phyloP scores from a whole-genome alignment of 306 rosid genomes.

The Astragalus glycyphyllos region DNA sequence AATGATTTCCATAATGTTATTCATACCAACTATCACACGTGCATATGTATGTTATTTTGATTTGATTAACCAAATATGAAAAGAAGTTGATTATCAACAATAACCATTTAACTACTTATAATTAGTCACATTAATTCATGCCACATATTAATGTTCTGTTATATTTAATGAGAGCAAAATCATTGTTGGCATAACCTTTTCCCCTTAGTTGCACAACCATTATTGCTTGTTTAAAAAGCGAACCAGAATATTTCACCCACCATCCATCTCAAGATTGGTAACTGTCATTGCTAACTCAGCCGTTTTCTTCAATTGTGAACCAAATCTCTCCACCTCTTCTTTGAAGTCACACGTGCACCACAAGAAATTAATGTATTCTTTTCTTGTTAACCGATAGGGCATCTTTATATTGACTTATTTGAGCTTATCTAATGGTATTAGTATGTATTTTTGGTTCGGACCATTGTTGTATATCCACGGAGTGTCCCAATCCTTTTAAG shows the following conservation, averaged over 20 bases:
- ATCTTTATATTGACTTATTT: too few species aligned
- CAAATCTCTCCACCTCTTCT: constrained; percentile 42
- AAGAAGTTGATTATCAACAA: too few species aligned
- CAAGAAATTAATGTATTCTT: constrained; percentile 15
- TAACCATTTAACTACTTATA: too few species aligned
- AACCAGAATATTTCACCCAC: constrained; percentile 60
- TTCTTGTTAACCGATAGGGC: background rate
- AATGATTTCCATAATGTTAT: too few species aligned
- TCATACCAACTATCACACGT: too few species aligned
- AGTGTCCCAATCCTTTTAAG: too few species aligned
- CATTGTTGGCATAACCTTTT: constrained; percentile 79
- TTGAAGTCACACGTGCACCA: constrained; percentile 9
- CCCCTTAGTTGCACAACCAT: constrained; percentile 46
- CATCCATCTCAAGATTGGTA: constrained; percentile 51
- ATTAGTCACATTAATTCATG: too few species aligned
- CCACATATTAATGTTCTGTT: constrained; percentile 39
- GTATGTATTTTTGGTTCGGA: too few species aligned
- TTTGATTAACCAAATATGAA: too few species aligned
- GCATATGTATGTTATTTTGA: too few species aligned
- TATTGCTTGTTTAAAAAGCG: constrained; percentile 64
- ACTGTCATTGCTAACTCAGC: constrained; percentile 47
- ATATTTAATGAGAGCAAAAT: constrained; percentile 45
- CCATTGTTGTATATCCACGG: too few species aligned
- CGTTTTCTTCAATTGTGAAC: constrained; percentile 58
- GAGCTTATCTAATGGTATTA: too few species aligned